These are phyloP conservation scores for Pholiota adiposa DNA, from an alignment of 1,284 basidiomycete genomes.

Conservation along the genomic window DNA sequence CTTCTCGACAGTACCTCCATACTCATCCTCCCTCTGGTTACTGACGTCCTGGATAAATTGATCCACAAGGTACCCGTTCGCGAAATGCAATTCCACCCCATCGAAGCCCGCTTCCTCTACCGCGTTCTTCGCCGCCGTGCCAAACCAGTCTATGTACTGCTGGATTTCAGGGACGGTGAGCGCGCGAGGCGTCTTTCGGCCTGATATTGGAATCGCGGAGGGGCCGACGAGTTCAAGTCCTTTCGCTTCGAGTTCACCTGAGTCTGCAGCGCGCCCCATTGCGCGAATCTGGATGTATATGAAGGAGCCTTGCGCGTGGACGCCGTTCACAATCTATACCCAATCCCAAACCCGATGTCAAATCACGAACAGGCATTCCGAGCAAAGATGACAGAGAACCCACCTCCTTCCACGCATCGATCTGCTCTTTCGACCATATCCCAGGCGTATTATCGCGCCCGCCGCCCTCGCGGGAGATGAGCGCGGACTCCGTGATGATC, in stretches of 20 bases:
- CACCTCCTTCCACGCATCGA: conserved; percentile 43
- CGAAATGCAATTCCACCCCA: conserved; percentile 9
- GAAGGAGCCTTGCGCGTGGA: conserved; percentile 45
- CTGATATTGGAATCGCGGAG: conserved; percentile 19
- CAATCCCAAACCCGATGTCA: neutral
- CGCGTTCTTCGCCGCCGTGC: conserved; percentile 24
- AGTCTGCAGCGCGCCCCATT: conserved; percentile 43
- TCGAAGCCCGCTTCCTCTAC: conserved; percentile 1
- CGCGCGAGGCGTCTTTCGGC: conserved; percentile 16
- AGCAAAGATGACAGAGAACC: neutral
- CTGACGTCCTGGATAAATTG: conserved; percentile 33
- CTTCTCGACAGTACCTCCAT: conserved; percentile 58
- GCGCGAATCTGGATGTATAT: conserved; percentile 56
- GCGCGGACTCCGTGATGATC: conserved; percentile 43
- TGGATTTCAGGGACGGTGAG: conserved; percentile 24
- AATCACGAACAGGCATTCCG: too few relatives aligned
- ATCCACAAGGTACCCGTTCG: conserved; percentile 31
- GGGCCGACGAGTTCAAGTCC: conserved; percentile 18
- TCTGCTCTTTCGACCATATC: conserved; percentile 41
- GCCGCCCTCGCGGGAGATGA: conserved; percentile 35
- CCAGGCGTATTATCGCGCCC: conserved; percentile 38
- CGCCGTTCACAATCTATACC: conserved; percentile 31
- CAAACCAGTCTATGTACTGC: conserved; percentile 22
- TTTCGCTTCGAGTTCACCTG: conserved; percentile 31
- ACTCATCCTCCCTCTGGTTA: conserved; percentile 51